Base-by-base conservation (phyloP, 208 protist species). In the Phytomonas sp. region DNA sequence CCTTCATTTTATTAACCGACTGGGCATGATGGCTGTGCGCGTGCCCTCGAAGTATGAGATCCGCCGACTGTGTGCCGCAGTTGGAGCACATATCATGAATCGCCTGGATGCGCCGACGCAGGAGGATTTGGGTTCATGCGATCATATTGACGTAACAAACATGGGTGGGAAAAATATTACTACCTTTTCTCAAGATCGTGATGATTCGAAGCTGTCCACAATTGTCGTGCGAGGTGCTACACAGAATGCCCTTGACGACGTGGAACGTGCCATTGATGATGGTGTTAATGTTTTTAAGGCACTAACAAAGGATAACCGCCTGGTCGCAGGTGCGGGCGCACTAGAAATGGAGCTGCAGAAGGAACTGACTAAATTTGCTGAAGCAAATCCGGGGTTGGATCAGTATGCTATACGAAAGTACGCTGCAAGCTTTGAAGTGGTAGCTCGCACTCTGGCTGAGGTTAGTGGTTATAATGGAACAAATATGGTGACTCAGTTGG, bases 31-130 rank as follows among this genome's bases (percentile, higher is more conserved):
- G 97, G 98, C 93, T 13, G 79, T 99, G 17, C 98, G 98, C 70
- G 84, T 99, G 40, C 78, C 92, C 56, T 99, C 98, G 28, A 99
- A 99, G 89, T 99, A 99, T 83, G 98, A 99, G 73, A 77, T 99
- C 34, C 91, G 97, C 43, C 95, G 99, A 56, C 78, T 99, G 26
- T 99, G 98, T 77, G 82, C 95, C 46, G 95, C 98, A 11, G 94
- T 99, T 23, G 97, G 97, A 43, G 97, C 99, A 31, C 98, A 85
- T 26, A 79, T 93, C 33, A 75, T 99, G 40, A 95, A 97, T 32
- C 89, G 93, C 26, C 78, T 99, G 51, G 94, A 95, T 68, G 79
- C 84, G 4, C 95, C 93, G 5, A 96, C 89, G 20, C 62, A 83
- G 68, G 98, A 99, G 73, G 98, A 99, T 71, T 86, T 99, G 46